A percentile compares a stretch with the other conserved stretches of the same genome.
Conservation (phyloP, 2,329 filamentous ascomycete species). For the Penicillium vulpinum region DNA sequence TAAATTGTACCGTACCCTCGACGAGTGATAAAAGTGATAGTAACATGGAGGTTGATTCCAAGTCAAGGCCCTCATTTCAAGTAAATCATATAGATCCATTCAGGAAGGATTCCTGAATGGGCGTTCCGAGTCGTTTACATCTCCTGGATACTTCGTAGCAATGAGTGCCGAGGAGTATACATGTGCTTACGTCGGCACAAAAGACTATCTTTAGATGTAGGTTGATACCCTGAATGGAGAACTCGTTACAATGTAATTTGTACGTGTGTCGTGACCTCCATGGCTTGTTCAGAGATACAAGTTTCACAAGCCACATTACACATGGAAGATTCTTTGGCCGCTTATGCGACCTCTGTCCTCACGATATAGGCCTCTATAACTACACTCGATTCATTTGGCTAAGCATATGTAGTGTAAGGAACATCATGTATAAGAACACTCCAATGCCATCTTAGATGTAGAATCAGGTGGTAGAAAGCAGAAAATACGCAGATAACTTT, state of each 20-base stretch:
- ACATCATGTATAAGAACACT: too few relatives aligned
- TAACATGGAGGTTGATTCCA: neutral
- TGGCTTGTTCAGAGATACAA: neutral
- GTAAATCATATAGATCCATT: neutral
- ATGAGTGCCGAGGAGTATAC: neutral
- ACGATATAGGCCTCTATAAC: too few relatives aligned
- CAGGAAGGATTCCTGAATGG: neutral
- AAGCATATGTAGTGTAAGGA: too few relatives aligned
- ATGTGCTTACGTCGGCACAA: neutral
- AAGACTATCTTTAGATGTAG: neutral
- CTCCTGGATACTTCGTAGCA: neutral
- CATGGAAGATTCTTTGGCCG: too few relatives aligned
- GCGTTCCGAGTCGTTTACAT: neutral
- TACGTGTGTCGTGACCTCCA: neutral
- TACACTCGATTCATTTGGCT: too few relatives aligned
- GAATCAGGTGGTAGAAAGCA: too few relatives aligned
- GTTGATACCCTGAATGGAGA: neutral
- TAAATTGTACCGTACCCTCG: neutral
- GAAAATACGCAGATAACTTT: too few relatives aligned
- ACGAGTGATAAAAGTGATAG: neutral
- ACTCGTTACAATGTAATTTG: neutral
- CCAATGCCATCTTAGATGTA: too few relatives aligned
- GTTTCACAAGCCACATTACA: neutral
- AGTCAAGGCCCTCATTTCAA: neutral
- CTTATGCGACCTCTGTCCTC: too few relatives aligned